Evolutionary conservation across 169 alveolate species (phyloP).

Genomic region (Eimeria falciformis): DNA sequence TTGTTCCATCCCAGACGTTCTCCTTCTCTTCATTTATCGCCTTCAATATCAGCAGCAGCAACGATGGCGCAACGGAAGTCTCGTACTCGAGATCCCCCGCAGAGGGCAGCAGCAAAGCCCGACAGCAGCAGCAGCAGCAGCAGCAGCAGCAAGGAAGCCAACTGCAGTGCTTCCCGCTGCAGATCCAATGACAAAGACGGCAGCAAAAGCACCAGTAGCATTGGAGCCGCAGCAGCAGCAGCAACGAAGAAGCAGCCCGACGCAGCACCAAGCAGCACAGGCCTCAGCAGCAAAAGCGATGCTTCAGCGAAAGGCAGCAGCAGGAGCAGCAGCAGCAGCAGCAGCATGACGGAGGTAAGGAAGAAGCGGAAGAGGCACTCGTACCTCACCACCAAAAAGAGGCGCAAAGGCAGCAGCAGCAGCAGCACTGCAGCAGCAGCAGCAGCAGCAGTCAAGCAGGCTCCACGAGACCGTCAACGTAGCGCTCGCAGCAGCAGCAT

Average conservation of each 20-base stretch:
- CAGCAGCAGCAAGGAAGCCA: neutral
- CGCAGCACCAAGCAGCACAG: neutral
- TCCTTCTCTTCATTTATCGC: no score
- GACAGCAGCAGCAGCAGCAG: conserved; percentile 41
- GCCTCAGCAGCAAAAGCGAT: neutral
- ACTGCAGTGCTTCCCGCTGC: neutral
- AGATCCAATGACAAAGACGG: conserved; percentile 40
- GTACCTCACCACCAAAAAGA: conserved; percentile 33
- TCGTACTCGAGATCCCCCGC: neutral
- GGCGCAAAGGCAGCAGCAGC: conserved; percentile 38
- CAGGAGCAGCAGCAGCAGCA: conserved; percentile 50
- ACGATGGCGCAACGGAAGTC: conserved; percentile 44
- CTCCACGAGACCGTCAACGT: neutral
- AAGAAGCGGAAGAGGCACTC: conserved; percentile 31
- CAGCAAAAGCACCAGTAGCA: conserved; percentile 52
- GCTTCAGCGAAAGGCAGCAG: conserved; percentile 15
- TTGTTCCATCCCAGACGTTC: neutral
- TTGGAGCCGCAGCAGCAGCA: neutral
- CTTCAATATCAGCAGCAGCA: conserved; percentile 6
- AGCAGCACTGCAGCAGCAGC: conserved; percentile 16
- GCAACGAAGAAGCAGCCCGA: neutral
- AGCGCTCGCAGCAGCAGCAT: conserved; percentile 1
- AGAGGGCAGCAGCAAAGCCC: conserved; percentile 14
- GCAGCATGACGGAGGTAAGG: neutral
- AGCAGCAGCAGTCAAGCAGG: conserved; percentile 3